Base-by-base conservation (phyloP, 139 green algal genomes). In the Yamagishiella unicocca region DNA sequence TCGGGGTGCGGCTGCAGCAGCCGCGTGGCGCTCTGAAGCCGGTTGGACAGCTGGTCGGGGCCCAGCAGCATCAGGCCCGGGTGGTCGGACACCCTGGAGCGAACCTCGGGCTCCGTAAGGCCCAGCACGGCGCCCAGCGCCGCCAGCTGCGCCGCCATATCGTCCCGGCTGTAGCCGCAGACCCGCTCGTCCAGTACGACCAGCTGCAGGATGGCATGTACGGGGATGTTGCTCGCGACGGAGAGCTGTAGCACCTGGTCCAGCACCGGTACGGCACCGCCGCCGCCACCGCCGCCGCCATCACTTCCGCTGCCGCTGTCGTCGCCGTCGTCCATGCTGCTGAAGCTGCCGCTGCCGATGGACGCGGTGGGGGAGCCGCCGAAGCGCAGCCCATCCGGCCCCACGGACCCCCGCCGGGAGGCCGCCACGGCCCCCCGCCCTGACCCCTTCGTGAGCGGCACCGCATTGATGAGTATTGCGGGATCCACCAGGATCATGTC, bases 401-500 rank as follows among this genome's bases (percentile, higher is more conserved):
- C n/a, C n/a, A n/a, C n/a, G n/a, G n/a, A n/a, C n/a, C n/a, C n/a
- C n/a, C n/a, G n/a, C n/a, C n/a, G n/a, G n/a, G n/a, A n/a, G n/a
- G n/a, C n/a, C n/a, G n/a, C n/a, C n/a, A n/a, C n/a, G n/a, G n/a
- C n/a, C n/a, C 58, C 27, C 1, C 35, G 2, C 27, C 72, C 29
- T 6, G 73, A 14, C 14, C 9, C 73, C 12, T 29, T 29, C 6
- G 75, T 22, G 4, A 53, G 53, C 50, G 35, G 33, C 53, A 37
- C 21, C 21, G 89, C 89, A 9, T 83, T 89, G 37, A 92, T 40
- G 10, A 92, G 82, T 77, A 92, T 45, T 2, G 31, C 35, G 0
- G 89, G 89, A 58, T 92, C 89, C 42, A 92, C 89, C n/a, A 92
- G 68, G 38, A 92, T 75, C 82, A 90, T 89, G 67, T 92, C 89